Percentiles rank a stretch among this genome's conserved stretches.
Conservation (phyloP, 2,329 filamentous ascomycete genomes). For the Proliferodiscus dingleyae region DNA sequence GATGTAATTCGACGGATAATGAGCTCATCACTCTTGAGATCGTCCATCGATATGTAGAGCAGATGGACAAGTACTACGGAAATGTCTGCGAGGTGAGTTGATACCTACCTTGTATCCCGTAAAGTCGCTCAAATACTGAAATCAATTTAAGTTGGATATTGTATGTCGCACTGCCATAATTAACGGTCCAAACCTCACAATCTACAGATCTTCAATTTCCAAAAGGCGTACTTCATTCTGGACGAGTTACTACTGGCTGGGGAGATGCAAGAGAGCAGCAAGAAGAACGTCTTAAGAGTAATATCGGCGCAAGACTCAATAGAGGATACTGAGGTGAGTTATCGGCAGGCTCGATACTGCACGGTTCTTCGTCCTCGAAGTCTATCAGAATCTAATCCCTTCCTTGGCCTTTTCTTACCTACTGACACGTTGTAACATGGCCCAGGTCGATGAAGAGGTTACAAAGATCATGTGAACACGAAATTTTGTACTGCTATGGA, state of each 20-base stretch:
- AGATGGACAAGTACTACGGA: slow-evolving; percentile 99
- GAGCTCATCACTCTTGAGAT: slow-evolving; percentile 97
- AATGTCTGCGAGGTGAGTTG: slow-evolving; percentile 86
- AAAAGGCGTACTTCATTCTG: slow-evolving; percentile 98
- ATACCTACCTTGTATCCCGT: not conserved
- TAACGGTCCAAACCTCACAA: slow-evolving; percentile 1
- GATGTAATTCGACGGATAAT: slow-evolving; percentile 95
- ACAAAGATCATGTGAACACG: slow-evolving; percentile 34
- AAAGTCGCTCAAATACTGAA: slow-evolving; percentile 7
- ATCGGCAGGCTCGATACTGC: slow-evolving; percentile 5
- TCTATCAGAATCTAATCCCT: not conserved
- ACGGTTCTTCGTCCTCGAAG: too few species aligned
- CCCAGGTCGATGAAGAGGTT: slow-evolving; percentile 34
- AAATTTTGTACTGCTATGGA: slow-evolving; percentile 15
- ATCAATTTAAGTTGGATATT: slow-evolving; percentile 22
- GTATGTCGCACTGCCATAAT: slow-evolving; percentile 12
- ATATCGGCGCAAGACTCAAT: slow-evolving; percentile 97
- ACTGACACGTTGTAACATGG: slow-evolving; percentile 49
- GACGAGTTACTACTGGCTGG: slow-evolving; percentile 93
- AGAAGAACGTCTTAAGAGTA: slow-evolving; percentile 95
- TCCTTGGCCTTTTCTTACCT: slow-evolving; percentile 27
- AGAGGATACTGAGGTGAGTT: slow-evolving; percentile 94
- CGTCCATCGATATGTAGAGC: slow-evolving; percentile 98
- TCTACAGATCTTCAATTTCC: slow-evolving; percentile 86
- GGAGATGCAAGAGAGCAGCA: slow-evolving; percentile 97